These are phyloP conservation scores for Backusella parvicylindrica DNA, from an alignment of 192 early-diverging fungal species.

Conservation along the genomic window DNA sequence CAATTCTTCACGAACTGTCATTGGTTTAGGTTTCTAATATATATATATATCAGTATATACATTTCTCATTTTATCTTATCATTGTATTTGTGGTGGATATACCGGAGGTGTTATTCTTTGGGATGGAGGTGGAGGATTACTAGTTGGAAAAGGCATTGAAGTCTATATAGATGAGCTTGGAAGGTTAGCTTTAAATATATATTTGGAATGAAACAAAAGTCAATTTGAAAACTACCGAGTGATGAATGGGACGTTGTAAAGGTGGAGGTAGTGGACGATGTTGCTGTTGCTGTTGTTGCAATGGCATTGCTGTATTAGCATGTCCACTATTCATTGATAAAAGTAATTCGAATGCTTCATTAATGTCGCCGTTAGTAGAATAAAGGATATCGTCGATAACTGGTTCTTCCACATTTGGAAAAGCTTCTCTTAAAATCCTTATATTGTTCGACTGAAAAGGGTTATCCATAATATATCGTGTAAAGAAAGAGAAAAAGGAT, in stretches of 20 bases:
- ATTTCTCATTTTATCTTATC: neutral
- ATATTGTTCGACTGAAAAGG: neutral
- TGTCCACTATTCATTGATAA: neutral
- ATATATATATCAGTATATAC: neutral
- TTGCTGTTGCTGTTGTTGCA: neutral
- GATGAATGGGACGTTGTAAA: neutral
- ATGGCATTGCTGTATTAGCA: neutral
- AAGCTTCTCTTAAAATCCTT: neutral
- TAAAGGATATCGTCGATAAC: neutral
- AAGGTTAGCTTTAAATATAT: neutral
- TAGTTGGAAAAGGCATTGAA: neutral
- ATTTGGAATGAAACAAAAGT: neutral
- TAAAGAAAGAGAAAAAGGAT: neutral
- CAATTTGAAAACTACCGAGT: neutral
- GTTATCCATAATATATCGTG: neutral
- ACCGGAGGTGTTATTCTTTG: neutral
- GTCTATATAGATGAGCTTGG: neutral
- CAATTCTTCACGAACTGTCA: slow-evolving; percentile 1
- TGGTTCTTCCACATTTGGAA: neutral
- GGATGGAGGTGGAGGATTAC: neutral
- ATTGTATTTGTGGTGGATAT: neutral
- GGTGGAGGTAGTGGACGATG: neutral
- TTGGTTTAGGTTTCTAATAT: neutral
- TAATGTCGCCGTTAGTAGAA: neutral
- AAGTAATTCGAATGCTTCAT: neutral